These are phyloP conservation scores for Alternaria angustiovoidea DNA, from an alignment of 2,329 filamentous ascomycete genomes.

Conservation along the genomic window DNA sequence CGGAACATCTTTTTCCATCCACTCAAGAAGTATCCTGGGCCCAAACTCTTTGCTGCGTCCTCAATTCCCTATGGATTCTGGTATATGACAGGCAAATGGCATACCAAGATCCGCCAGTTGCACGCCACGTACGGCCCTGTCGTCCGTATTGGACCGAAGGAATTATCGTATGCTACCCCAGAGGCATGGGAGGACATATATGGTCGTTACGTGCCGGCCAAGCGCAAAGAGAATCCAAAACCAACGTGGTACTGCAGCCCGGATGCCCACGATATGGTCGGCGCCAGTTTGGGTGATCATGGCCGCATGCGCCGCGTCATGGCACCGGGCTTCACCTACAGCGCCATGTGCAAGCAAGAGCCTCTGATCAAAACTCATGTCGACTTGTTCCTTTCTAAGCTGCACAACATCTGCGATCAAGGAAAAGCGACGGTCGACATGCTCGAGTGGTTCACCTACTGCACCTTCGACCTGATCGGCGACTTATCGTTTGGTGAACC, in stretches of 20 bases:
- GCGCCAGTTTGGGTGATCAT: background rate
- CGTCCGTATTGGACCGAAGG: background rate
- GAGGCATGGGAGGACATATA: conserved; percentile 6
- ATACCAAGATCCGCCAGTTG: background rate
- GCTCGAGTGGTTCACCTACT: background rate
- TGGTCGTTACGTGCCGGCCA: conserved; percentile 1
- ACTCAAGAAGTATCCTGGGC: conserved; percentile 2
- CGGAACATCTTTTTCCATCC: background rate
- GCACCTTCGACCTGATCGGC: conserved; percentile 6
- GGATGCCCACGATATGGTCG: background rate
- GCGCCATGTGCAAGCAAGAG: background rate
- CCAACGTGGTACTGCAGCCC: background rate
- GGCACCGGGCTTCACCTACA: conserved; percentile 1
- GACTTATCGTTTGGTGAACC: conserved; percentile 3
- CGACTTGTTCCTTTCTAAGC: background rate
- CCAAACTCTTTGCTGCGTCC: background rate
- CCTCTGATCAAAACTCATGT: background rate
- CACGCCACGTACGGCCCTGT: background rate
- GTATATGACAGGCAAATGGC: conserved; percentile 2
- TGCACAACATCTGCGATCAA: background rate
- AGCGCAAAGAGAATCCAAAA: conserved; percentile 2
- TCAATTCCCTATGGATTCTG: background rate
- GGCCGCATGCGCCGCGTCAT: conserved; percentile 4
- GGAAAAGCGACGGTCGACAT: background rate
- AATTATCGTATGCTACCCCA: background rate